Conservation (phyloP, 441 rosid genomes). For the Gossypium trilobum region DNA sequence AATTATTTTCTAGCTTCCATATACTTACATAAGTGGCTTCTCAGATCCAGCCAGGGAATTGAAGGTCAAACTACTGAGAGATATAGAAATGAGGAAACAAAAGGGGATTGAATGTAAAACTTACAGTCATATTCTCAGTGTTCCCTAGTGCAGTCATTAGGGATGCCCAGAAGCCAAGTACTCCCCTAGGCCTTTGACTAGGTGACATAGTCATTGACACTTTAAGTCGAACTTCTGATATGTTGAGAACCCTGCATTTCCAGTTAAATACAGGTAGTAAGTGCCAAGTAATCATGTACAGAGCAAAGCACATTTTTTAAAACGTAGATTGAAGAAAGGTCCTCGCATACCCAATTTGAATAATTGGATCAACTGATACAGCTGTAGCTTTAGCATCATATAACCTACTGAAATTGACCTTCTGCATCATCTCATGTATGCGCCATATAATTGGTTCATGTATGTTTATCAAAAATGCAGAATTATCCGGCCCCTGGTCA, state of each 20-base stretch:
- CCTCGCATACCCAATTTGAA: constrained; percentile 72
- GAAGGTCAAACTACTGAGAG: neutral
- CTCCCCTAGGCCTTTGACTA: constrained; percentile 90
- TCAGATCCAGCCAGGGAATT: constrained; percentile 10
- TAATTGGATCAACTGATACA: constrained; percentile 92
- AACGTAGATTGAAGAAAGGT: neutral
- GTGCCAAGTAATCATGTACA: neutral
- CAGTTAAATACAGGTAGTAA: constrained; percentile 8
- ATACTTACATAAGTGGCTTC: neutral
- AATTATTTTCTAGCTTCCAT: neutral
- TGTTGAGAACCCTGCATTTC: constrained; percentile 63
- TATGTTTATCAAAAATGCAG: constrained; percentile 73
- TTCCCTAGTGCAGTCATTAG: constrained; percentile 97
- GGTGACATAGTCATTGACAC: constrained; percentile 97
- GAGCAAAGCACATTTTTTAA: neutral
- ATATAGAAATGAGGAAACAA: neutral
- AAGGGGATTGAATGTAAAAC: constrained; percentile 22
- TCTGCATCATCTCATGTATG: constrained; percentile 94
- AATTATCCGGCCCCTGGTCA: constrained; percentile 67
- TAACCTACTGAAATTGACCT: constrained; percentile 65
- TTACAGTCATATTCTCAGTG: constrained; percentile 95
- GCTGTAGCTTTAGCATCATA: constrained; percentile 56
- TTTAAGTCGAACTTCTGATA: constrained; percentile 88
- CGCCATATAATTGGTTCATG: constrained; percentile 99
- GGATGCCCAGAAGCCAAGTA: constrained; percentile 96